Evolutionary conservation across 2,329 filamentous ascomycete species (phyloP), one percentile per base, ranked within the genome.

Genomic region (Juglanconis sp.): DNA sequence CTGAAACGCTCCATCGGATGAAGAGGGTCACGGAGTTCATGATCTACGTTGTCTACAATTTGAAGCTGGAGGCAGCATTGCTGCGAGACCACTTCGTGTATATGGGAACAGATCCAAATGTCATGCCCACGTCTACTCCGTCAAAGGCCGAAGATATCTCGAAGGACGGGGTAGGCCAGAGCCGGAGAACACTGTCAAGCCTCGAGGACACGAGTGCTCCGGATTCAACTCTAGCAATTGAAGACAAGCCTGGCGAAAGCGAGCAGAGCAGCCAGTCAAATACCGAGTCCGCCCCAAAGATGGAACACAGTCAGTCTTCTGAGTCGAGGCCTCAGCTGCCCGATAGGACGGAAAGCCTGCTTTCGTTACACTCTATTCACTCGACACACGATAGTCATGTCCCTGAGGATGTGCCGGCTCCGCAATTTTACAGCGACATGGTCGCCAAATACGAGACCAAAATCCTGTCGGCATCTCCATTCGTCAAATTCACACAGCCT

Each of bases 11-110:
- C 17, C 80, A 86, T 1, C 90, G 87, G 67, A 87, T 99, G 73
- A 99, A 99, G 75, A 85, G 87, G 56, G 95, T 99, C 66, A 95
- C 94, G 10, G 95, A 99, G 71, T 98, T 99, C 71, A 97, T 99
- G 94, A 90, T 96, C 42, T 99, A 98, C 67, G 96, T 99, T 24
- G 93, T 98, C 11, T 99, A 99, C 75, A 99, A 97, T 68, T 81
- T 99, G 56, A 96, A 96, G 71, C 82, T 99, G 13, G 95, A 99
- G 75, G 96, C 95, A 1, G 96, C 91, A 67, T 79, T 99, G 50
- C 91, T 99, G 83, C 85, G 91, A 56, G 95, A 99, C 72, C 93
- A 96, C 68, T 96, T 92, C 67, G 54, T 64, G 11, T 60, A 64
- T 6, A 62, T 64, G 59, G 60, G 56, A 36, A 44, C 50, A 30